Base-by-base conservation (phyloP, 805 yeast species). In the Saccharomycopsis sp. region DNA sequence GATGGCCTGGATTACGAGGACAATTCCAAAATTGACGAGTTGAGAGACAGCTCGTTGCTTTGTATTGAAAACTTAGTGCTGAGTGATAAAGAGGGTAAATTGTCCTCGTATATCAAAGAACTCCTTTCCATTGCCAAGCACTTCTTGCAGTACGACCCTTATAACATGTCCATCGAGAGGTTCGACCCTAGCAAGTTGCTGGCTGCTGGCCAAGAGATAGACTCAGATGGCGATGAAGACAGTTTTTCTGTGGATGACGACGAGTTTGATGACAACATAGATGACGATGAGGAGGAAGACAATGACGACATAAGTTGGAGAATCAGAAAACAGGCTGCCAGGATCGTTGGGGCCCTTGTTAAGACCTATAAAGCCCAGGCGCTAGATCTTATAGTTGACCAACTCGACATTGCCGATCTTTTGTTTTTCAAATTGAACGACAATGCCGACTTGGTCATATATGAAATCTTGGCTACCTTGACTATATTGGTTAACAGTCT, bases 251-350 rank as follows among this genome's bases (percentile, higher is more conserved):
- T 14, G n/a, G 49, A 35, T 25, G 62, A 60, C 5, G 59, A 54
- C 24, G 59, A 56, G 47, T 29, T 25, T 15, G 42, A 49, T 17
- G 60, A 56, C 22, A 55, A 55, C 15, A 53, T 49, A 3, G 34
- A 57, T 35, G 52, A 47, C 12, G 58, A 60, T 19, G 61, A 51
- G 41, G 58, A 54, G 7, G 60, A 52, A 7, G 56, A 25, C 17
- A 51, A 57, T 34, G 62, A 58, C 22, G 63, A 58, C 42, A 49
- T 60, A 9, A 58, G 62, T 52, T 61, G 59, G 59, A 25, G 60
- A 25, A 35, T 61, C 17, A 53, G 63, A 50, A 61, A 58, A 38
- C 35, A 54, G 35, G 29, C 59, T 14, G 61, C 63, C 12, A 29
- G 41, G 19, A 20, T 61, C 3, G 19, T 58, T 5, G 60, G 62